Conservation (phyloP, 2,329 filamentous ascomycete species). For the Colletotrichum cereale region DNA sequence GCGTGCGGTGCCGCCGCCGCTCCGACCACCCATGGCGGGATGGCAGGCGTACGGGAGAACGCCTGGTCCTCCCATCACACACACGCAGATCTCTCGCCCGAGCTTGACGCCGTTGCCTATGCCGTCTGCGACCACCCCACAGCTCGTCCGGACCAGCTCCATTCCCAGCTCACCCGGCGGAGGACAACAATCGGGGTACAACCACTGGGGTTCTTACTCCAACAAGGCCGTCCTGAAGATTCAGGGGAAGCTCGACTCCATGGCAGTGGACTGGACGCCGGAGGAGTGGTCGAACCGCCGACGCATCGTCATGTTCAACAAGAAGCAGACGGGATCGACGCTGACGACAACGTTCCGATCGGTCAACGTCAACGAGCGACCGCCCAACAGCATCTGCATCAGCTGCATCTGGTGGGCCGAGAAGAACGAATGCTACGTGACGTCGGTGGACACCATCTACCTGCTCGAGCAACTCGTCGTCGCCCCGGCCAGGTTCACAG, state of each 20-base stretch:
- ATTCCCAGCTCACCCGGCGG: constrained; percentile 56
- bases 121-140: constrained; percentile 59
- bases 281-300: constrained; percentile 86
- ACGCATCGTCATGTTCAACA: constrained; percentile 88
- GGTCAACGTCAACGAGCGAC: constrained; percentile 82
- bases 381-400: constrained; percentile 89
- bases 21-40: constrained; percentile 54
- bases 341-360: constrained; percentile 85
- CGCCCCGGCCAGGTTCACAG: constrained; percentile 81
- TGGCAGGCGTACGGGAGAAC: constrained; percentile 58
- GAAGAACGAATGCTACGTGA: constrained; percentile 91
- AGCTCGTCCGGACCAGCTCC: constrained; percentile 69
- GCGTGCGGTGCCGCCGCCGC: constrained; percentile 49
- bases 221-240: constrained; percentile 89
- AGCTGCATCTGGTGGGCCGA: constrained; percentile 98
- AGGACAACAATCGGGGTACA: constrained; percentile 66
- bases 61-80: constrained; percentile 53
- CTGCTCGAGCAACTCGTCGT: constrained; percentile 93
- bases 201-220: constrained; percentile 84
- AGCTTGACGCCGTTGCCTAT: constrained; percentile 63
- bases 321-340: constrained; percentile 84
- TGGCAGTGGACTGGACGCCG: constrained; percentile 85
- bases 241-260: constrained; percentile 84
- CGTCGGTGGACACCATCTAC: constrained; percentile 95
- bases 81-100: constrained; percentile 59